Conservation (phyloP, 2,329 filamentous ascomycete genomes). For the Fusarium neocosmosporiellum region DNA sequence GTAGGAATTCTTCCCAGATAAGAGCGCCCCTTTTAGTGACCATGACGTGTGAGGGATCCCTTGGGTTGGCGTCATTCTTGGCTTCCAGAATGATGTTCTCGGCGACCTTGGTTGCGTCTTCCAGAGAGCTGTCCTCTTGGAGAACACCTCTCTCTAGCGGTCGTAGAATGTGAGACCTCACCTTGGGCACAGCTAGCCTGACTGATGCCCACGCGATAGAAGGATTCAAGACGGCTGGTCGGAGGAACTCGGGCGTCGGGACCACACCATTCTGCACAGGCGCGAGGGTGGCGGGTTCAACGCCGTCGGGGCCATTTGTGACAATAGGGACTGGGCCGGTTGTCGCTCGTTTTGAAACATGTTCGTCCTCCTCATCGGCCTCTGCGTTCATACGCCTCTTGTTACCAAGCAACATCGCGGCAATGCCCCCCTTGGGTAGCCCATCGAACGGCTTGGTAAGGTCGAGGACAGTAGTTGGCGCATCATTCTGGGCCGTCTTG, state of each 20-base stretch:
- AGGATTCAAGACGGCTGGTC: conserved; percentile 88
- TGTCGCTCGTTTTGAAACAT: conserved; percentile 61
- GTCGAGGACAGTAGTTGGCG: conserved; percentile 86
- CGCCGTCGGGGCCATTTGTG: conserved; percentile 79
- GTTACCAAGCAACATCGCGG: conserved; percentile 88
- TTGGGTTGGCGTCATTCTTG: conserved; percentile 79
- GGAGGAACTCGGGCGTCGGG: conserved; percentile 83
- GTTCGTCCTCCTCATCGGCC: conserved; percentile 78
- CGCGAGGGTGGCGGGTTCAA: conserved; percentile 78
- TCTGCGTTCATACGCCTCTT: conserved; percentile 86
- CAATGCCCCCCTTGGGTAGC: conserved; percentile 87
- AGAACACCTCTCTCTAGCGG: conserved; percentile 77
- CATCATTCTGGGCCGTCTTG: conserved; percentile 73
- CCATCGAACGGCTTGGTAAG: conserved; percentile 95
- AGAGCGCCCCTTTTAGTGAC: conserved; percentile 83
- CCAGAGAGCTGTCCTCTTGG: conserved; percentile 62
- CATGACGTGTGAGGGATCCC: conserved; percentile 86
- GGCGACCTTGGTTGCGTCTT: conserved; percentile 71
- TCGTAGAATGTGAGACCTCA: conserved; percentile 84
- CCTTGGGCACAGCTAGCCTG: conserved; percentile 86
- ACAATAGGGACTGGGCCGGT: conserved; percentile 80
- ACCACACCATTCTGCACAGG: conserved; percentile 69
- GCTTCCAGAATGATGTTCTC: conserved; percentile 88
- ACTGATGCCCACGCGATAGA: conserved; percentile 84
- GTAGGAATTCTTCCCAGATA: conserved; percentile 95